These are phyloP conservation scores for Aspergillus sp. DNA, from an alignment of 2,329 filamentous ascomycete genomes.

Conservation along the genomic window DNA sequence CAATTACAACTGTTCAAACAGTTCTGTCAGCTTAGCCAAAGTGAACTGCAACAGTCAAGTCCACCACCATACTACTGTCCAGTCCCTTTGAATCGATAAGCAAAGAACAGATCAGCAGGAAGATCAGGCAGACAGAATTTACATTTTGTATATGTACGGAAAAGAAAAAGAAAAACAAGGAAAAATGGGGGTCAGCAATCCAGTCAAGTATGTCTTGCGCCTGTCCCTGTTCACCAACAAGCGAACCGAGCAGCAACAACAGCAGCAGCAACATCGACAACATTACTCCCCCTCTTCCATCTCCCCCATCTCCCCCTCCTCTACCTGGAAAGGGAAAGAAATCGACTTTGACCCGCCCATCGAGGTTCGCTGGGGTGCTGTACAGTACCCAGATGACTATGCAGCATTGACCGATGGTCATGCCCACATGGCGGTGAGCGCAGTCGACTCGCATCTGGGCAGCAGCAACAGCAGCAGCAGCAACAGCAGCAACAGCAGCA, in stretches of 20 bases:
- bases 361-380: slow-evolving; percentile 4
- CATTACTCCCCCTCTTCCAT: too few relatives aligned
- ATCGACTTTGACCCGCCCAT: slow-evolving; percentile 1
- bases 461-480: slow-evolving; percentile 11
- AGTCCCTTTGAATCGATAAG: background rate
- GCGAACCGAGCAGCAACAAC: slow-evolving; percentile 12
- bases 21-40: background rate
- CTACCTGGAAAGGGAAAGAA: slow-evolving; percentile 19
- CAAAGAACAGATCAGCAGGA: background rate
- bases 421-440: slow-evolving; percentile 22
- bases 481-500: slow-evolving; percentile 16
- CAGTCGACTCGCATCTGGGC: slow-evolving; percentile 16
- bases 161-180: too few relatives aligned
- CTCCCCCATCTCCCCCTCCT: too few relatives aligned
- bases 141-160: slow-evolving; percentile 4
- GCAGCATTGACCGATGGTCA: slow-evolving; percentile 3
- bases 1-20: background rate
- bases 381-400: slow-evolving; percentile 2
- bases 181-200: slow-evolving; percentile 22
- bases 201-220: slow-evolving; percentile 24
- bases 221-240: slow-evolving; percentile 23
- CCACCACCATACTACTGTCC: background rate
- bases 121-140: background rate
- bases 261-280: too few relatives aligned
- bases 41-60: background rate